These are phyloP conservation scores for Perkinsus olseni DNA, from an alignment of 169 alveolate genomes.

Conservation along the genomic window DNA sequence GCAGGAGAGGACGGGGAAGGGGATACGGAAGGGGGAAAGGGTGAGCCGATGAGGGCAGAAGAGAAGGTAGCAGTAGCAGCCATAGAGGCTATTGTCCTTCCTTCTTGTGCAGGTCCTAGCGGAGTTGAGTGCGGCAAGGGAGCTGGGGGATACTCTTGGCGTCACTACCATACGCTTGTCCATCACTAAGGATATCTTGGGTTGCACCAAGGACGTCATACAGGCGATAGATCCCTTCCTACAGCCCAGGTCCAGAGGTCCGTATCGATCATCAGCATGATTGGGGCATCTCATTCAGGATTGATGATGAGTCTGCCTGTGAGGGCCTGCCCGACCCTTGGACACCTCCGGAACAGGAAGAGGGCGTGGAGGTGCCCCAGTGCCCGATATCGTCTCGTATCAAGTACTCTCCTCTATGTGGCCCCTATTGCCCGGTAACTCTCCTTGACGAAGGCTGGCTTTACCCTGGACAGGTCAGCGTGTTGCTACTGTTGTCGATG, in stretches of 20 bases:
- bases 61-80: no score
- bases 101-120: background rate
- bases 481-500: background rate
- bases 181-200: background rate
- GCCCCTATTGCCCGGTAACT: background rate
- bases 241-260: background rate
- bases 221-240: background rate
- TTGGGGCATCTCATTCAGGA: background rate
- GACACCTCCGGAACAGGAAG: background rate
- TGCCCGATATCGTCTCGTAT: background rate
- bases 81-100: no score
- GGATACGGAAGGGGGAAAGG: background rate
- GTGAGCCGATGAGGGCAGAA: background rate
- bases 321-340: background rate
- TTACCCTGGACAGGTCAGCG: background rate
- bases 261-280: background rate
- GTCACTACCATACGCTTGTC: background rate
- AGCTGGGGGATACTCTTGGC: background rate
- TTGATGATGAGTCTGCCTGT: background rate
- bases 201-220: background rate
- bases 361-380: background rate
- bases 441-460: background rate
- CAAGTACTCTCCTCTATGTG: background rate
- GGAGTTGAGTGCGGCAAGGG: background rate
- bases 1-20: background rate